Base-by-base conservation (phyloP, 2,329 filamentous ascomycete species). In the Penicillium sp. region DNA sequence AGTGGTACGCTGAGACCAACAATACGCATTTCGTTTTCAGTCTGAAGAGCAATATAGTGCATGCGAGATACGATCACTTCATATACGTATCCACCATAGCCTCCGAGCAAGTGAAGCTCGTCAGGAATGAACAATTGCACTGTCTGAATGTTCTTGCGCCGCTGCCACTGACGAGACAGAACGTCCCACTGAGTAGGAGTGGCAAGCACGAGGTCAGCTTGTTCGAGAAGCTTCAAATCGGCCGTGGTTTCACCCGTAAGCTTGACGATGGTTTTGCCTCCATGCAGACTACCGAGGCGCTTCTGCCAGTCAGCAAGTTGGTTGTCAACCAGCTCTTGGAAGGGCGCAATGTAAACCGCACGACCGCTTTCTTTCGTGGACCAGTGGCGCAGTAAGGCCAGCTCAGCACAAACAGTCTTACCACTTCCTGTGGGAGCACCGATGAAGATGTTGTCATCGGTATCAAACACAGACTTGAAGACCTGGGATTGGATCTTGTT, bases 401-500 rank as follows among this genome's bases (percentile, higher is more conserved):
- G 94, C 71, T 99, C 94, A 2, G 94, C 94, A 69, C 94, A 97
- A 2, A 97, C 86, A 1, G 94, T 97, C 81, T 99, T 99, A 55
- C 94, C 94, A 69, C 91, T 96, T 40, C 94, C 93, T 8, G 92
- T 92, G 1, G 94, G 88, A n/a, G 93, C 88, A 42, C 91, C 92
- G 59, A 99, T 78, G 59, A 99, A 91, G 19, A 97, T 91, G 66
- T 95, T 97, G 65, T 97, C 91, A 69, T 97, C 90, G 0, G 90
- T 89, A 44, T 89, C 87, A 70, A 90, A 97, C 0, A 99, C 78
- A 1, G 92, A 91, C 69, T 96, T 96, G 79, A 97, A 99, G 0
- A 91, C 90, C 71, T 99, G 94, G 0, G 94, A 97, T 74, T 99
- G 95, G 11, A 99, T 89, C 71, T 94, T 94, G 78, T 99, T 99